Evolutionary conservation across 2,329 filamentous ascomycete species (phyloP).

Genomic region (Monilinia polystroma): DNA sequence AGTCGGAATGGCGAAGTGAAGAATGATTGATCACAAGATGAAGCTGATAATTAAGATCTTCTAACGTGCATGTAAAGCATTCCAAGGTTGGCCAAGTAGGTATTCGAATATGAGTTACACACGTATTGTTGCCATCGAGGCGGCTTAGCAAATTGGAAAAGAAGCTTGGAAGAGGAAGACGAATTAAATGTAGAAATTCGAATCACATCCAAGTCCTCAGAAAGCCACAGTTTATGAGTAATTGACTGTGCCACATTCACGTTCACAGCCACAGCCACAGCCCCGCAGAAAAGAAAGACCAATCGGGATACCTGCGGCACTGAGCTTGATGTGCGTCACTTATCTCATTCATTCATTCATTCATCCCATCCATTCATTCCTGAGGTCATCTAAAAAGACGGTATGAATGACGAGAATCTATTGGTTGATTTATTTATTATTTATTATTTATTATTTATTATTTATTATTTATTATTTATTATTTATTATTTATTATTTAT

Average conservation of each 20-base stretch:
- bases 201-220: neutral
- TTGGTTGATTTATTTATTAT: neutral
- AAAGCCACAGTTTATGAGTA: no score
- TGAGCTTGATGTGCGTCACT: neutral
- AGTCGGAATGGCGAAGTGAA: neutral
- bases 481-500: no score
- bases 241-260: neutral
- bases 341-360: neutral
- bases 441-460: no score
- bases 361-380: no score
- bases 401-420: neutral
- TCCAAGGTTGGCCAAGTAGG: no score
- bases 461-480: no score
- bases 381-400: no score
- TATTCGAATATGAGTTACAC: no score
- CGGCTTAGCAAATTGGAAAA: slow-evolving; percentile 12
- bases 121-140: neutral
- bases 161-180: neutral
- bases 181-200: neutral
- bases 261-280: neutral
- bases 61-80: neutral
- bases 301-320: slow-evolving; percentile 5
- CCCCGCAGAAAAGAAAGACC: neutral
- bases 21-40: neutral
- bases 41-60: neutral